Base-by-base conservation (phyloP, 768 basidiomycete species). In the Russula dissimulans region DNA sequence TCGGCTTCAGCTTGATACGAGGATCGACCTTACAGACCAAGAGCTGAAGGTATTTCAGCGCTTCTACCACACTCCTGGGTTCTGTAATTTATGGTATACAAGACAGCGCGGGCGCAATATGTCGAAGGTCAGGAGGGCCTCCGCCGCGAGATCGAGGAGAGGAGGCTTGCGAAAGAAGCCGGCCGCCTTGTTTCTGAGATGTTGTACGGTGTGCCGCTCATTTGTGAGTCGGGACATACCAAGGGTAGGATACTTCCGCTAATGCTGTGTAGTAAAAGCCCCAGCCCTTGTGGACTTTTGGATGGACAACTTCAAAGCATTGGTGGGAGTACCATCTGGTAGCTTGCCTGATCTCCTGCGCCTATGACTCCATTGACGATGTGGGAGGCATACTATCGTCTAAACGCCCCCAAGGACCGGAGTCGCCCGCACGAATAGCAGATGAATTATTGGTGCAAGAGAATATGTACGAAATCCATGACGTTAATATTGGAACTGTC, bases 11-110 rank as follows among this genome's bases (percentile, higher is more conserved):
- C 70, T 92, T 7, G 91, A 93, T 69, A 72, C 78, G 5, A 78
- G 88, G 61, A 93, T 84, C 5, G 91, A 93, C 68, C 73, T 93
- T 41, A 89, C 89, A 5, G 88, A 91, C 60, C 85, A 88, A 4
- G 89, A 93, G 71, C 75, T 93, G 46, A 87, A 85, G 76, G 91
- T 83, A 58, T 61, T 69, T 31, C 46, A 41, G 26, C 43, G 45
- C 18, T 48, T 48, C 11, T 31, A 15, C 9, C 9, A 14, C 39
- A 0, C 14, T 31, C 38, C 52, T 17, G 3, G 46, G 41, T 56
- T 54, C 62, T 14, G 53, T 58, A 17, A 44, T 39, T 41, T 46
- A 18, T 38, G 1, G 50, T 43, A 53, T 88, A 86, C 71, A 76
- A 59, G 82, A 29, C 56, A 29, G 63, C 86, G 29, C 79, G 90